These are phyloP conservation scores for Marchantia paleacea DNA, from an alignment of 225 moss, liverwort and hornwort genomes.

Conservation along the genomic window DNA sequence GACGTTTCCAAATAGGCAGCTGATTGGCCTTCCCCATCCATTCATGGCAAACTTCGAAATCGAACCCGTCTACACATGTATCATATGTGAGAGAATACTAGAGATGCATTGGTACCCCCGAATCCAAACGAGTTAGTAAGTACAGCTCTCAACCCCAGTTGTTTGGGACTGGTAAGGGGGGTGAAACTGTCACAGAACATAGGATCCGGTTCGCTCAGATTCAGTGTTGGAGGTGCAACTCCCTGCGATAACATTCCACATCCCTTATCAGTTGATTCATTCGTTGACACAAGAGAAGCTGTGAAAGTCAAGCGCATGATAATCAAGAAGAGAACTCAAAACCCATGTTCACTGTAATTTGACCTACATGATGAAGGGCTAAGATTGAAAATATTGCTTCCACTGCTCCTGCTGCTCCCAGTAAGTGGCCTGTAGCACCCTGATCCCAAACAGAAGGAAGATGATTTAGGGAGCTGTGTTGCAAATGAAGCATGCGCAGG, in stretches of 20 bases:
- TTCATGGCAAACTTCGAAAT: no score
- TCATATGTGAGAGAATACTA: slow-evolving; percentile 56
- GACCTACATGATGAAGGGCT: slow-evolving; percentile 74
- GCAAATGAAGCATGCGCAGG: not conserved
- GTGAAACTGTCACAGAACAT: slow-evolving; percentile 61
- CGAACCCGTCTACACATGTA: not conserved
- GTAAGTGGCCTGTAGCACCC: slow-evolving; percentile 93
- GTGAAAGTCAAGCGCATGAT: no score
- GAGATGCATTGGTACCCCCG: slow-evolving; percentile 93
- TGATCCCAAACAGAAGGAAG: slow-evolving; percentile 9
- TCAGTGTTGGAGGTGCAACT: slow-evolving; percentile 84
- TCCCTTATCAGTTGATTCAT: not conserved
- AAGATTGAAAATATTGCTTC: slow-evolving; percentile 91
- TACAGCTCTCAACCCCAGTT: slow-evolving; percentile 63
- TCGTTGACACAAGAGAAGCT: not conserved
- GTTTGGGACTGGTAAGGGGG: slow-evolving; percentile 57
- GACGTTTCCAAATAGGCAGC: no score
- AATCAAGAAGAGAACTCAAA: not conserved
- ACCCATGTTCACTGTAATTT: not conserved
- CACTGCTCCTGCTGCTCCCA: slow-evolving; percentile 96
- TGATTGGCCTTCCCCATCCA: no score
- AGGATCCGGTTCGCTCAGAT: slow-evolving; percentile 66
- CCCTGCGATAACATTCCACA: slow-evolving; percentile 46
- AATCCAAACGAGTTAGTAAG: slow-evolving; percentile 99
- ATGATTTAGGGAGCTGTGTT: not conserved